Base-by-base conservation (phyloP, 352 stramenopile species). In the Pelagophyceae sp. region DNA sequence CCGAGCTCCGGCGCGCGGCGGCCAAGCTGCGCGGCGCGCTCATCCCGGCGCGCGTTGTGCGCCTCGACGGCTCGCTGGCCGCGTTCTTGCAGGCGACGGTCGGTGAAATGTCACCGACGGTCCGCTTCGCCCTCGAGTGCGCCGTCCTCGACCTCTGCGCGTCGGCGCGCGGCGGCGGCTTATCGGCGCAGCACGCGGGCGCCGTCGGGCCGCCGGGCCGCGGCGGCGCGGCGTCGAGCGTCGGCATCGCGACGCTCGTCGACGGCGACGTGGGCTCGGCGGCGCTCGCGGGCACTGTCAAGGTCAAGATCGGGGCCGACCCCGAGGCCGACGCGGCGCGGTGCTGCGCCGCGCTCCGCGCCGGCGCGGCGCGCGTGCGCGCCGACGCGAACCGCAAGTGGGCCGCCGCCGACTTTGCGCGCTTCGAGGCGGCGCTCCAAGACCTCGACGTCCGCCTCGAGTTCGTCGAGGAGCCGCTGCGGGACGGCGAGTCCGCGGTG, bases 381-480 rank as follows among this genome's bases (percentile, higher is more conserved):
- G 67, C 58, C 35, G 67, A 74, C 38, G 67, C 67, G 35, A 74
- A 74, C 38, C 33, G 37, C 0, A 31, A 17, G 35, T 74, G 67
- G 67, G 20, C 33, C 35, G 2, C 35, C 5, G 23, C 19, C 15
- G 35, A 74, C 2, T 74, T 60, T 37, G 67, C 17, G 5, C 20
- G 20, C 35, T 74, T 74, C 67, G 6, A 25, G 15, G 67, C 31
- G 5, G 35, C 33, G 35, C 25, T 74, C 35, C 5, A 17, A 27
- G 11, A n/a, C 23, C 11, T 27, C 11, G 58, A n/a, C 11, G 6
- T 15, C 58, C 11, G 45, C 6, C 23, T 74, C 35, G 67, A 74
- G 35, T 74, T 74, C n/a, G 67, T 58, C 35, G 67, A 74, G 38
- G 67, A 74, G 38, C 67, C 67, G 67, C 23, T 37, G 35, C 5